A percentile compares a stretch with the other conserved stretches of the same genome.
phyloP scores from a whole-genome alignment of 1,284 basidiomycete genomes.

The Rhodotorula sp. region DNA sequence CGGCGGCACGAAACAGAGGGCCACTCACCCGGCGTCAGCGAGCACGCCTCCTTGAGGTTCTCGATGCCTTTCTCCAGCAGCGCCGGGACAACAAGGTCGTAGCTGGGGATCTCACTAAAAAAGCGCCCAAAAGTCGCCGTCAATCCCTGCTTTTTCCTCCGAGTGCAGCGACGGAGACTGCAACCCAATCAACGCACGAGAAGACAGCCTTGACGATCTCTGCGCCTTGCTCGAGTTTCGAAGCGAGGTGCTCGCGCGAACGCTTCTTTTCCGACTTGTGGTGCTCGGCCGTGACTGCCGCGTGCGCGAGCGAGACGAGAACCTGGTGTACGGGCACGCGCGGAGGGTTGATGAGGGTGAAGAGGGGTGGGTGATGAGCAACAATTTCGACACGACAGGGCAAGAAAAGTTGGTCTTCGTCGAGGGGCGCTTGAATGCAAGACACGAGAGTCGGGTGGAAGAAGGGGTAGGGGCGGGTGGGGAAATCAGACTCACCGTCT shows the following conservation, averaged over 20 bases:
- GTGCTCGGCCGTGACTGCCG: slow-evolving; percentile 60
- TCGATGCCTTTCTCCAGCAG: slow-evolving; percentile 76
- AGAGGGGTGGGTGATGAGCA: neutral
- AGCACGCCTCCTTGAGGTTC: slow-evolving; percentile 70
- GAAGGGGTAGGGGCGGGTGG: neutral
- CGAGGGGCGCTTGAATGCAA: too few species aligned
- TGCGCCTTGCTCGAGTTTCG: slow-evolving; percentile 74
- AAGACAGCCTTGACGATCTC: slow-evolving; percentile 85
- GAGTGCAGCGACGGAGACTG: too few species aligned
- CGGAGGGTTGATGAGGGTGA: neutral
- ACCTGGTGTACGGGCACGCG: slow-evolving; percentile 47
- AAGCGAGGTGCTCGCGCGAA: slow-evolving; percentile 62
- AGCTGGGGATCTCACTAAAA: slow-evolving; percentile 85
- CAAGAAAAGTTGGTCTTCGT: too few species aligned
- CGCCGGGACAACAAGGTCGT: slow-evolving; percentile 91
- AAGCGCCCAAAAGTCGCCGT: neutral
- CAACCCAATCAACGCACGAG: slow-evolving; percentile 59
- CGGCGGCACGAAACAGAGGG: neutral
- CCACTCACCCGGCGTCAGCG: slow-evolving; percentile 74
- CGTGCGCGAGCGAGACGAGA: slow-evolving; percentile 81
- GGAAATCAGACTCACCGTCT: slow-evolving; percentile 58
- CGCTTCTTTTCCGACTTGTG: slow-evolving; percentile 49
- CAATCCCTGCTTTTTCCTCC: neutral
- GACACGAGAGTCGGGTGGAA: slow-evolving; percentile 22
- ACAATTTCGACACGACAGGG: too few species aligned